Evolutionary conservation across 225 moss, liverwort and hornwort genomes (phyloP).

Genomic region (Climacium dendroides): DNA sequence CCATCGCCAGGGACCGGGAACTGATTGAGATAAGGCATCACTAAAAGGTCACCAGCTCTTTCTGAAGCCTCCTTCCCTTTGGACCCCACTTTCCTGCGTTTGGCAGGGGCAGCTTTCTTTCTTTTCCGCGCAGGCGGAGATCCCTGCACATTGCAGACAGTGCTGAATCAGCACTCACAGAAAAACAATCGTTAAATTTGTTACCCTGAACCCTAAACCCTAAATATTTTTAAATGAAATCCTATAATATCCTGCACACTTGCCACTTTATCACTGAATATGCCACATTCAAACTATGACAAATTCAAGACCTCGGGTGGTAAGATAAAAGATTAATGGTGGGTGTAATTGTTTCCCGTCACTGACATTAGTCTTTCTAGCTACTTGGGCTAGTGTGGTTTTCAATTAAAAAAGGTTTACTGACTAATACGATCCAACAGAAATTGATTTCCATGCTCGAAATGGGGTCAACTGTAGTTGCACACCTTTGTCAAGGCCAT

Average conservation of each 20-base stretch:
- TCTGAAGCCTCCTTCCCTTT: conserved; percentile 43
- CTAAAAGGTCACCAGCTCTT: conserved; percentile 59
- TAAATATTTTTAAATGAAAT: neutral
- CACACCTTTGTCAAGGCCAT: conserved; percentile 59
- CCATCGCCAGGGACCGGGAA: conserved; percentile 55
- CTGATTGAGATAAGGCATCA: conserved; percentile 63
- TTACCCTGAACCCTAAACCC: too few species aligned
- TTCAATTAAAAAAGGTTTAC: neutral
- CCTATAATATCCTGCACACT: neutral
- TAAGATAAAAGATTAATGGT: neutral
- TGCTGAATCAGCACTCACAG: neutral
- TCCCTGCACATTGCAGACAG: conserved; percentile 16
- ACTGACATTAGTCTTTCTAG: neutral
- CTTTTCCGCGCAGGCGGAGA: conserved; percentile 39
- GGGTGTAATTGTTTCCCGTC: neutral
- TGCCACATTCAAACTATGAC: neutral
- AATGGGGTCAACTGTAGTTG: neutral
- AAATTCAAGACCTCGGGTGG: neutral
- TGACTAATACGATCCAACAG: neutral
- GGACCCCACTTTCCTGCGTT: conserved; percentile 45
- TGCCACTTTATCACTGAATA: neutral
- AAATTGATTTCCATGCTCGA: neutral
- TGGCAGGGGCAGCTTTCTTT: conserved; percentile 49
- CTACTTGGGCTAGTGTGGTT: neutral
- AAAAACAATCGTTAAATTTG: neutral